A percentile compares a stretch with the other conserved stretches of the same genome.
Evolutionary conservation across 805 yeast genomes (phyloP).

Genomic region (Saccharomycopsis sp.): DNA sequence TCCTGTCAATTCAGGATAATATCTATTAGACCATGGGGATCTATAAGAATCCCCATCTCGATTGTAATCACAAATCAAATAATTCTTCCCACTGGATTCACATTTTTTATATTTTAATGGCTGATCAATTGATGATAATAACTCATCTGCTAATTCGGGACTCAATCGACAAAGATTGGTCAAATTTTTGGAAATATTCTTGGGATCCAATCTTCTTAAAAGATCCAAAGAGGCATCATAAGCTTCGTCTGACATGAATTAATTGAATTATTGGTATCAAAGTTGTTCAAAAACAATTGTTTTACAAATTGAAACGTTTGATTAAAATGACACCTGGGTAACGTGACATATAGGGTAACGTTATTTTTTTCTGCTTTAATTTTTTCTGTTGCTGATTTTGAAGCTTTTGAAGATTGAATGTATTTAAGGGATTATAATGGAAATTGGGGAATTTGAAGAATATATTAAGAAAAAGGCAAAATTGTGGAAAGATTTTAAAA

Average conservation of each 20-base stretch:
- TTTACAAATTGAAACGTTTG: too few species aligned
- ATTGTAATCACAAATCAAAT: constrained; percentile 84
- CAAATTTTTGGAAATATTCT: constrained; percentile 38
- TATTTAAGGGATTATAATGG: too few species aligned
- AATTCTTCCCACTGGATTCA: constrained; percentile 48
- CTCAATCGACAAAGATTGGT: constrained; percentile 37
- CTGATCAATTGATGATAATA: constrained; percentile 76
- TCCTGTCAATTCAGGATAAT: constrained; percentile 39
- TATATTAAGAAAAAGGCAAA: too few species aligned
- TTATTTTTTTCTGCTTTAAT: too few species aligned
- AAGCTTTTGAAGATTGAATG: too few species aligned
- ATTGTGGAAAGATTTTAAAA: too few species aligned
- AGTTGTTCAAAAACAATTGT: too few species aligned
- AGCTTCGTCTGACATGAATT: constrained; percentile 36
- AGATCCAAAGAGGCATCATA: constrained; percentile 74
- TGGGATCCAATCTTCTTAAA: constrained; percentile 66
- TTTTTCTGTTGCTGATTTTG: too few species aligned
- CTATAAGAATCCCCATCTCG: constrained; percentile 89
- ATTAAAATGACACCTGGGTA: too few species aligned
- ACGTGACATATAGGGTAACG: too few species aligned
- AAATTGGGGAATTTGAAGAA: too few species aligned
- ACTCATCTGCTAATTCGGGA: constrained; percentile 75
- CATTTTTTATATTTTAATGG: constrained; percentile 50
- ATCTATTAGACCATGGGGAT: constrained; percentile 83
- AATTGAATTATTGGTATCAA: too few species aligned